phyloP scores from a whole-genome alignment of 768 basidiomycete species.

The Trametopsis cervina region DNA sequence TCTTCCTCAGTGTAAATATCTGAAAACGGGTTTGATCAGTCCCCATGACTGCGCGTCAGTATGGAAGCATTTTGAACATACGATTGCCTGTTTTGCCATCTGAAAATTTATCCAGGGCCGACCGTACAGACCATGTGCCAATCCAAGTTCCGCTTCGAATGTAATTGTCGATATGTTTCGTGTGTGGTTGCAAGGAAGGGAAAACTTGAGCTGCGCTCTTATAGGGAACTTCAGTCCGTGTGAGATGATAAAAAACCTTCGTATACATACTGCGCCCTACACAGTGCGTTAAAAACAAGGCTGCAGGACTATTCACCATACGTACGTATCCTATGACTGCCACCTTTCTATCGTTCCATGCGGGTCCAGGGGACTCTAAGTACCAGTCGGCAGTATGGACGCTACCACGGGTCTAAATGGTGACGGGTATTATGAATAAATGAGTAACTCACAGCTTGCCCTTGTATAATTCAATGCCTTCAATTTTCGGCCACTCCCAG shows the following conservation, averaged over 20 bases:
- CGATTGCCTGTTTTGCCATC: constrained; percentile 8
- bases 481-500: constrained; percentile 34
- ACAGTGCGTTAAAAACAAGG: background rate
- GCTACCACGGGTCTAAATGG: background rate
- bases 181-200: constrained; percentile 17
- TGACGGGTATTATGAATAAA: no score
- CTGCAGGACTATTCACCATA: background rate
- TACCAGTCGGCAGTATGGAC: no score
- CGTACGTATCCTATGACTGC: constrained; percentile 20
- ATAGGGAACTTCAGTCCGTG: no score
- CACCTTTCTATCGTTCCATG: constrained; percentile 18
- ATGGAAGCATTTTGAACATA: no score
- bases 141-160: constrained; percentile 21
- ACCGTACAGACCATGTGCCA: constrained; percentile 2
- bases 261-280: constrained; percentile 5
- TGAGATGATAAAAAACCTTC: no score
- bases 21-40: constrained; percentile 1
- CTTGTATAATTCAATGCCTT: constrained; percentile 27
- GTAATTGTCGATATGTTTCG: constrained; percentile 16
- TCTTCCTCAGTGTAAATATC: constrained; percentile 19
- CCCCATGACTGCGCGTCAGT: no score
- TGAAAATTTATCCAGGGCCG: constrained; percentile 5
- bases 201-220: constrained; percentile 19
- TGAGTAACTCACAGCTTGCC: constrained; percentile 23
- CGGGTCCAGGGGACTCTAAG: no score